Base-by-base conservation (phyloP, 371 early-diverging fungal species). In the Mortierella sp. region DNA sequence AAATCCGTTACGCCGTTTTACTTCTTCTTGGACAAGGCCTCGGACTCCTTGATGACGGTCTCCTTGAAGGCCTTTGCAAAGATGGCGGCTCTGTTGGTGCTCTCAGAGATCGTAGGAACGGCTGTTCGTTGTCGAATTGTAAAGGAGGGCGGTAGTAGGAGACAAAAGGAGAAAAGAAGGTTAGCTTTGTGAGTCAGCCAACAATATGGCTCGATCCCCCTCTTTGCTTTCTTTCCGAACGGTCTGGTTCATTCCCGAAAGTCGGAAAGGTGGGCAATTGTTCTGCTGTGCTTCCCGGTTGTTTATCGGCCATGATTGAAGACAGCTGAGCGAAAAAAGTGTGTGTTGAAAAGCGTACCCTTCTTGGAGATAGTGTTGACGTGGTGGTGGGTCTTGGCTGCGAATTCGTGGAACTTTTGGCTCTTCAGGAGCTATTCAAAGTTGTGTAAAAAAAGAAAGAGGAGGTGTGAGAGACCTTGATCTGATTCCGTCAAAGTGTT, bases 31-130 rank as follows among this genome's bases (percentile, higher is more conserved):
- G 82, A 58, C 40, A 77, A 13, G 71, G 77, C 77, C 74, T 81
- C 82, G 9, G 82, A 81, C 75, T 81, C 82, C 77, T 81, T 81
- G 78, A 77, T 68, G 68, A 81, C 43, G 16, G 82, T 81, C 82
- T 81, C 82, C 72, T 77, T 77, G 82, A 81, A 81, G 29, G 82
- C 82, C 72, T 81, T 81, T 50, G 82, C 82, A 50, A 81, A 81
- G 69, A 77, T 48, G n/a, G 71, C 68, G 44, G 82, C 82, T 37
- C 69, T 73, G 72, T 53, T 77, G 50, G 82, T 50, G 74, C 77
- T 67, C 66, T 81, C 82, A 29, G 52, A 34, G 66, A 81, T 70
- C 72, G 74, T 66, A 11, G 82, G 82, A 1, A 72, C 47, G 47
- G 82, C 74, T 77, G 48, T 45, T 26, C 13, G 22, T 16, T 14